Percentiles rank a stretch among this genome's conserved stretches.
Evolutionary conservation across 441 rosid genomes (phyloP).

Genomic region (Populus trichocarpa): DNA sequence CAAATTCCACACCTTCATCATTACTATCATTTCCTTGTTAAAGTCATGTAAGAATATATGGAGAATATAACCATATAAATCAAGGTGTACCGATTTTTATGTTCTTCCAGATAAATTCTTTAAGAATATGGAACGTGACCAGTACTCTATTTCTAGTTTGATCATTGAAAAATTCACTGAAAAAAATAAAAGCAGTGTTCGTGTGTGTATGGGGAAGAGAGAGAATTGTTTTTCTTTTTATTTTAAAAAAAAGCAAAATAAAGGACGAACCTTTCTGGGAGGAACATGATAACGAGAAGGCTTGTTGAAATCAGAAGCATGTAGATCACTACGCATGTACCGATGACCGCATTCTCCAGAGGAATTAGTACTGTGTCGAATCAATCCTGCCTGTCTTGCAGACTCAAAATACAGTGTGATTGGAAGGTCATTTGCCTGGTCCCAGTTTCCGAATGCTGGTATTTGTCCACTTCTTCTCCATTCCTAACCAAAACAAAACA

Average conservation of each 20-base stretch:
- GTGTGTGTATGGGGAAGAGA: neutral
- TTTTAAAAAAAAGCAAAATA: neutral
- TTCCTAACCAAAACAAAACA: constrained; percentile 9
- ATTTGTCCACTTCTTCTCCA: constrained; percentile 44
- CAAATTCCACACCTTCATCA: neutral
- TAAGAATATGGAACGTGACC: neutral
- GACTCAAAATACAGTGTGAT: constrained; percentile 87
- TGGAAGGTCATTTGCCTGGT: constrained; percentile 69
- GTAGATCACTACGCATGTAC: constrained; percentile 46
- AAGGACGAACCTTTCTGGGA: constrained; percentile 42
- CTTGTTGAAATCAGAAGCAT: constrained; percentile 64
- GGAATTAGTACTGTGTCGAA: constrained; percentile 42
- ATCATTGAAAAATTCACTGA: neutral
- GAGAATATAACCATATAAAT: too few species aligned
- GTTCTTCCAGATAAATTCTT: too few species aligned
- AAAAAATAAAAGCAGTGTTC: neutral
- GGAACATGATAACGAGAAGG: constrained; percentile 54
- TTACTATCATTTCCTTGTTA: neutral
- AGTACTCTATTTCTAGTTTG: neutral
- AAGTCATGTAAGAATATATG: neutral
- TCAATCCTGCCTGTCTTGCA: constrained; percentile 63
- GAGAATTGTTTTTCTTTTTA: neutral
- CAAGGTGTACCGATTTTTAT: too few species aligned
- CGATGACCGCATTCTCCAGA: constrained; percentile 67
- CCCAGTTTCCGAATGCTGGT: constrained; percentile 96